A percentile compares a stretch with the other conserved stretches of the same genome.
These are phyloP conservation scores for Isoetes taiwanensis DNA, from an alignment of 75 land plant species.

Conservation along the genomic window DNA sequence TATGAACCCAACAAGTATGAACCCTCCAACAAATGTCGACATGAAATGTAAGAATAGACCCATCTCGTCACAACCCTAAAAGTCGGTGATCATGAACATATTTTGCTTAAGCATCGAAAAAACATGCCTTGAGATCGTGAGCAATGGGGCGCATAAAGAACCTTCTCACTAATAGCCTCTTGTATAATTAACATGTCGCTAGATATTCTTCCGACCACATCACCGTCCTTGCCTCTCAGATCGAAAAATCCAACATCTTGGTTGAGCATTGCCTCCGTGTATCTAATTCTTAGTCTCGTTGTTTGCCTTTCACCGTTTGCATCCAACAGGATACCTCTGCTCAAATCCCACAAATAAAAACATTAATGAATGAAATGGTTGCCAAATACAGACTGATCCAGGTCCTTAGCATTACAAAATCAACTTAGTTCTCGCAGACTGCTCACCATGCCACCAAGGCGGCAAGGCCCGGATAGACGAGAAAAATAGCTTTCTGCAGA, in stretches of 20 bases:
- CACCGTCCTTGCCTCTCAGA: background rate
- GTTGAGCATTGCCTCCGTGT: background rate
- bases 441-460: no score
- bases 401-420: no score
- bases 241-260: slow-evolving; percentile 5
- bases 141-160: no score
- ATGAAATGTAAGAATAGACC: background rate
- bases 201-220: background rate
- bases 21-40: slow-evolving; percentile 1
- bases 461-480: no score
- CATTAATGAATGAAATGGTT: no score
- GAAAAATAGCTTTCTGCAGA: no score
- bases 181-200: slow-evolving; percentile 1
- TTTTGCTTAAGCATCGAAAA: no score
- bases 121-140: no score
- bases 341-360: background rate
- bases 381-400: no score
- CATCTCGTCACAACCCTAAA: background rate
- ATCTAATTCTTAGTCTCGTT: background rate
- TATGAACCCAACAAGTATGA: background rate
- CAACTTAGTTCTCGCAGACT: no score
- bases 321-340: slow-evolving; percentile 6
- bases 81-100: background rate
- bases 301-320: background rate
- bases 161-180: slow-evolving; percentile 6